These are phyloP conservation scores for Arthrinium phaeospermum DNA, from an alignment of 2,329 filamentous ascomycete species.

Conservation along the genomic window DNA sequence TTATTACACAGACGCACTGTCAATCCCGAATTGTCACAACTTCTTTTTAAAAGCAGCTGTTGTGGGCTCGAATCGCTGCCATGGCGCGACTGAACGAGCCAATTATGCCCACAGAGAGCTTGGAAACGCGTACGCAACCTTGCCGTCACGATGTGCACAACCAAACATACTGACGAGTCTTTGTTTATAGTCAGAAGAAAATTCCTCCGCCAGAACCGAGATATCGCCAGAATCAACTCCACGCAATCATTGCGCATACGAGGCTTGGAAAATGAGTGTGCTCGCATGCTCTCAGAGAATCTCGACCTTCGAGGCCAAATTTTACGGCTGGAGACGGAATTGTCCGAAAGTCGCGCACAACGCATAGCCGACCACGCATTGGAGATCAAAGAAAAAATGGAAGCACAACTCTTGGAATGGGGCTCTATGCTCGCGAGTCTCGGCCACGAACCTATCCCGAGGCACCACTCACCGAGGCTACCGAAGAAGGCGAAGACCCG, in stretches of 20 bases:
- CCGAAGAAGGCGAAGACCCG: conserved; percentile 49
- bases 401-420: conserved; percentile 75
- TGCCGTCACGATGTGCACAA: background rate
- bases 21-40: background rate
- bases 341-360: conserved; percentile 65
- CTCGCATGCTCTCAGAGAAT: conserved; percentile 79
- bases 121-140: conserved; percentile 70
- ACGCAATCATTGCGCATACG: conserved; percentile 79
- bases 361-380: conserved; percentile 69
- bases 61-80: conserved; percentile 33
- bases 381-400: conserved; percentile 72
- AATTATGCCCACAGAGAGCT: conserved; percentile 68
- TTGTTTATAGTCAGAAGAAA: conserved; percentile 70
- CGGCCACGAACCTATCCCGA: conserved; percentile 61
- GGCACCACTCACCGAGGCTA: conserved; percentile 50
- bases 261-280: conserved; percentile 75
- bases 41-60: conserved; percentile 35
- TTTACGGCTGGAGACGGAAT: conserved; percentile 69
- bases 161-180: background rate
- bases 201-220: conserved; percentile 82
- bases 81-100: conserved; percentile 87
- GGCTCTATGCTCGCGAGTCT: conserved; percentile 69
- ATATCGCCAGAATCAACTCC: conserved; percentile 81
- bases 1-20: background rate
- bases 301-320: conserved; percentile 74